Percentiles rank a stretch among this genome's conserved stretches.
Conservation (phyloP, 495 filamentous ascomycete genomes). For the Xylaria telfairii region DNA sequence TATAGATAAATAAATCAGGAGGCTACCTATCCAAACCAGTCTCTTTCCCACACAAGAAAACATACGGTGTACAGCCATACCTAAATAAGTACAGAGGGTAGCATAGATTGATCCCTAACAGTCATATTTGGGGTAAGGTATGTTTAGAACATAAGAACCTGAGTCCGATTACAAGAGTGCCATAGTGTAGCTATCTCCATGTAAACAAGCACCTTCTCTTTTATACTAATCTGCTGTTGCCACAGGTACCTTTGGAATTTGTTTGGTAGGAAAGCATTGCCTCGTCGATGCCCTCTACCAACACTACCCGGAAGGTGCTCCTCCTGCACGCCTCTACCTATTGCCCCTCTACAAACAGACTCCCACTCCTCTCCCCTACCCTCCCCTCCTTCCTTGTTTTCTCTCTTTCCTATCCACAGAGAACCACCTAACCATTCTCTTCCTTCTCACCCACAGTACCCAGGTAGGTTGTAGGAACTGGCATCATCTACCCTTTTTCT, state of each 20-base stretch:
- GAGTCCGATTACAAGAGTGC: background rate
- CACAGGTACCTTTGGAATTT: too few species aligned
- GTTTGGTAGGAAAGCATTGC: background rate
- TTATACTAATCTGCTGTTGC: background rate
- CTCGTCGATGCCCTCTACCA: background rate
- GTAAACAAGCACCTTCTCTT: background rate
- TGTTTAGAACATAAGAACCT: background rate
- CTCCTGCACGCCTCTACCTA: constrained; percentile 3
- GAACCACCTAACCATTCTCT: background rate
- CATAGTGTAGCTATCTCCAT: background rate
- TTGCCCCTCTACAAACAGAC: constrained; percentile 12
- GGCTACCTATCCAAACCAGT: too few species aligned
- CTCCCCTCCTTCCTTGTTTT: background rate
- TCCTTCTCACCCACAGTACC: background rate
- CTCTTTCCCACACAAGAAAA: background rate
- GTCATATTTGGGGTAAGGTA: background rate
- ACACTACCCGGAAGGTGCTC: background rate
- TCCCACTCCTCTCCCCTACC: background rate
- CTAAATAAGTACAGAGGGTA: background rate
- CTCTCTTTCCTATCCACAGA: background rate
- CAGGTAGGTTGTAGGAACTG: background rate
- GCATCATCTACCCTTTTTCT: background rate
- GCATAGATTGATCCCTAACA: background rate
- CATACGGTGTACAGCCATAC: background rate
- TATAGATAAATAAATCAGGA: background rate